Conservation (phyloP, 306 rosid species). For the Acacia crassicarpa region DNA sequence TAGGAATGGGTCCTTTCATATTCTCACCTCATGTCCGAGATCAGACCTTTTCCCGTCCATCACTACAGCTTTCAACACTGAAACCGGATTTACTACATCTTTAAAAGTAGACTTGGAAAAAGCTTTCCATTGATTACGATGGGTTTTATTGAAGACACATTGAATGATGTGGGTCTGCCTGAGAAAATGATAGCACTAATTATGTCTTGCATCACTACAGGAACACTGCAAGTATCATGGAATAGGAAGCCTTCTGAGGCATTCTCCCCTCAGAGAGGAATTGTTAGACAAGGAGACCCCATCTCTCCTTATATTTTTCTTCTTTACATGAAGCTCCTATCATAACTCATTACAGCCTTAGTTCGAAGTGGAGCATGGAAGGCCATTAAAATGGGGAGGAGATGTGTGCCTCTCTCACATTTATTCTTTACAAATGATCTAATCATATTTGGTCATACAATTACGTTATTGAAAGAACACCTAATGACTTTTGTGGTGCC, state of each 20-base stretch:
- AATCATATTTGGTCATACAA: neutral
- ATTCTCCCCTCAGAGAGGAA: too few relatives aligned
- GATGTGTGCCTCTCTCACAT: neutral
- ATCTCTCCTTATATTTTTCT: too few relatives aligned
- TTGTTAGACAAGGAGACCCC: too few relatives aligned
- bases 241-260: too few relatives aligned
- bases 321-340: neutral
- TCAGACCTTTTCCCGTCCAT: conserved; percentile 73
- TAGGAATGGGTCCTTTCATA: too few relatives aligned
- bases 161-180: neutral
- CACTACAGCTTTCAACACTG: conserved; percentile 53
- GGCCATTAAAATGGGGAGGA: neutral
- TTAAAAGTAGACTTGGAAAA: neutral
- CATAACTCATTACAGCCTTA: neutral
- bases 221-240: too few relatives aligned
- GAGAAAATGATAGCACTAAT: neutral
- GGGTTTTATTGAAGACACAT: neutral
- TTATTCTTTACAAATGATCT: neutral
- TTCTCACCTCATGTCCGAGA: conserved; percentile 65
- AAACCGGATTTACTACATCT: conserved; percentile 38
- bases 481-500: neutral
- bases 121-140: neutral
- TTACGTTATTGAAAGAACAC: too few relatives aligned
- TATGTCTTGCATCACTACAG: too few relatives aligned
- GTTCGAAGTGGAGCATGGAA: neutral